Conservation (phyloP, 73 alveolate species). For the Paramecium tetraurelia region DNA sequence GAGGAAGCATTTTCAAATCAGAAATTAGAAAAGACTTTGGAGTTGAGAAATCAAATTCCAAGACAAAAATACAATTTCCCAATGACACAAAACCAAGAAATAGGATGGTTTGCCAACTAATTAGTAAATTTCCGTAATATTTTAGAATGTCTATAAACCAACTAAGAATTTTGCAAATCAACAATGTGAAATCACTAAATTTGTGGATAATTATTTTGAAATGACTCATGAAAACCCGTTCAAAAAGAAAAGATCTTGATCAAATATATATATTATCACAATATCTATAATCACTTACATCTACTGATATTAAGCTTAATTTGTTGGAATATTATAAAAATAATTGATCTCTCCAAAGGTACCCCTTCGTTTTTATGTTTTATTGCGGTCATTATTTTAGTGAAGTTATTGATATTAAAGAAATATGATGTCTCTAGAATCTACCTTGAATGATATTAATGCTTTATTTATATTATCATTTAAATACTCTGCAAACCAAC, state of each 20-base stretch:
- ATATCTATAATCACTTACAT: not conserved
- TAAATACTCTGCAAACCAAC: not conserved
- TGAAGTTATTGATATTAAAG: not conserved
- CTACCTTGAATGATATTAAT: not conserved
- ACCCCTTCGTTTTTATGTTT: constrained; percentile 1
- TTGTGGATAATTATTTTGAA: constrained; percentile 56
- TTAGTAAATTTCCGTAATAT: not conserved
- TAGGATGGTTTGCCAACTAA: constrained; percentile 59
- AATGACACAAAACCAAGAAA: constrained; percentile 43
- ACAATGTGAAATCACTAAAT: constrained; percentile 60
- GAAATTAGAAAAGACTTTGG: constrained; percentile 51
- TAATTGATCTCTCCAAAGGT: constrained; percentile 57
- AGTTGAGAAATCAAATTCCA: constrained; percentile 45
- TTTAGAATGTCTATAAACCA: constrained; percentile 54
- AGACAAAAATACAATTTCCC: constrained; percentile 57
- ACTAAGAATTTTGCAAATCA: constrained; percentile 40
- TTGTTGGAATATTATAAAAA: constrained; percentile 68
- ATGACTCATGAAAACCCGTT: constrained; percentile 59
- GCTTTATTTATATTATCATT: not conserved
- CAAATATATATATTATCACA: not conserved
- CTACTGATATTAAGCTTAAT: constrained; percentile 61
- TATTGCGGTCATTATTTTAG: not conserved
- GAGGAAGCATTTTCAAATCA: constrained; percentile 62
- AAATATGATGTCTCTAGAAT: not conserved
- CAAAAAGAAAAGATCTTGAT: constrained; percentile 46